Evolutionary conservation across 2,329 filamentous ascomycete genomes (phyloP).

Genomic region (Nakataea oryzae): DNA sequence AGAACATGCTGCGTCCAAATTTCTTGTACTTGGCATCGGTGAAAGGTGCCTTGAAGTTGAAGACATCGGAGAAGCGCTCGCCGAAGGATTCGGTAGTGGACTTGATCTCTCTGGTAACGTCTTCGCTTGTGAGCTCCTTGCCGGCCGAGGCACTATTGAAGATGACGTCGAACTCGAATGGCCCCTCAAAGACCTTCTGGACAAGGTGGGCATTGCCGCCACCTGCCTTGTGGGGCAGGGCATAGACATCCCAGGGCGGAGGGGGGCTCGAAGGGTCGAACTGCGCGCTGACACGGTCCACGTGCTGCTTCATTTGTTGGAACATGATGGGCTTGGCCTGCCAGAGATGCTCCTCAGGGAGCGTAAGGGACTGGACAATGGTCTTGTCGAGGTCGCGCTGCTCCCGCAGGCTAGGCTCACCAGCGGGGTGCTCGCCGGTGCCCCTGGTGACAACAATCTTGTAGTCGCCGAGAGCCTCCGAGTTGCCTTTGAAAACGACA

Average conservation of each 20-base stretch:
- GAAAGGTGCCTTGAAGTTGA: conserved; percentile 69
- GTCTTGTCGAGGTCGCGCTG: conserved; percentile 67
- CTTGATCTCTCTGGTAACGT: conserved; percentile 61
- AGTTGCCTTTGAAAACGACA: conserved; percentile 61
- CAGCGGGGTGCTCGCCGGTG: conserved; percentile 46
- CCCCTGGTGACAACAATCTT: conserved; percentile 68
- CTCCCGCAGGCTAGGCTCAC: conserved; percentile 55
- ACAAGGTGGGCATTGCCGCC: conserved; percentile 76
- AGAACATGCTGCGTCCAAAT: conserved; percentile 86
- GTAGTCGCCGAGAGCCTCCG: conserved; percentile 66
- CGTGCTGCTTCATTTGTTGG: conserved; percentile 38
- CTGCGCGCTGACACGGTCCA: conserved; percentile 37
- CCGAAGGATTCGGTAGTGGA: conserved; percentile 55
- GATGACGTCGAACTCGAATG: conserved; percentile 88
- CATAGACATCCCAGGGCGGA: conserved; percentile 78
- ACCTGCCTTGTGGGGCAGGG: conserved; percentile 58
- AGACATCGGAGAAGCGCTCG: conserved; percentile 61
- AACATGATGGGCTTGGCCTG: conserved; percentile 59
- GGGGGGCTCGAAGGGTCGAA: conserved; percentile 53
- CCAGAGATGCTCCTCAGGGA: conserved; percentile 66
- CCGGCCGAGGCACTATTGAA: conserved; percentile 69
- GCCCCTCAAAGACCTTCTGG: conserved; percentile 82
- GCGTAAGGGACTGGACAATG: conserved; percentile 59
- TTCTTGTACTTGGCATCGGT: conserved; percentile 58
- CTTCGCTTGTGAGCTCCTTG: conserved; percentile 43